Evolutionary conservation across 257 asterid species (phyloP).

Genomic region (Solanum chiquidenum): DNA sequence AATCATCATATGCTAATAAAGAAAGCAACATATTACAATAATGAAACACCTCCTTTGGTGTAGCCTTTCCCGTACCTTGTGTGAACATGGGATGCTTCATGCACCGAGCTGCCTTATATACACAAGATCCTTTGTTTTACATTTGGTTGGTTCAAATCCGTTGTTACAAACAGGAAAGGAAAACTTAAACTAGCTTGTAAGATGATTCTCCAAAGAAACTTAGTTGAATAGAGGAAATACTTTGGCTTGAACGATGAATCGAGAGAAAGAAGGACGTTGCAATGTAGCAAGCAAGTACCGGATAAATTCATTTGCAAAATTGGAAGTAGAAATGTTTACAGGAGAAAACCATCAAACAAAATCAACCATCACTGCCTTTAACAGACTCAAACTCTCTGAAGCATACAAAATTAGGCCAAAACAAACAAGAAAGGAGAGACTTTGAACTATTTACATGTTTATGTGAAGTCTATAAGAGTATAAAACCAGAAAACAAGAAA

Average conservation of each 20-base stretch:
- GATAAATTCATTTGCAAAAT: background rate
- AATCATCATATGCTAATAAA: background rate
- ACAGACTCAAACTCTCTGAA: background rate
- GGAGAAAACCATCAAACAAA: background rate
- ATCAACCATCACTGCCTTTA: background rate
- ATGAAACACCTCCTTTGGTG: background rate
- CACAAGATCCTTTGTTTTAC: background rate
- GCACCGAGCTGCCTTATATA: background rate
- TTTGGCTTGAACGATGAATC: background rate
- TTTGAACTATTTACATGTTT: conserved; percentile 9
- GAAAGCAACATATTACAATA: background rate
- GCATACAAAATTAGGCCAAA: background rate
- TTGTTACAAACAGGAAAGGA: background rate
- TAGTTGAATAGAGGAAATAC: background rate
- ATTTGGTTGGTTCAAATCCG: background rate
- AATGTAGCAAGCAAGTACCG: background rate
- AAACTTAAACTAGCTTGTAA: background rate
- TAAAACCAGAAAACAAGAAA: background rate
- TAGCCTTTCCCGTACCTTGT: background rate
- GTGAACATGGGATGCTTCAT: background rate
- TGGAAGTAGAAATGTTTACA: background rate
- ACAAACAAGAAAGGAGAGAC: background rate
- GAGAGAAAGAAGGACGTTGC: background rate
- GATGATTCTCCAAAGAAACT: background rate
- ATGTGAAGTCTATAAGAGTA: conserved; percentile 7